Evolutionary conservation across 129 eudicot genomes (phyloP).

Genomic region (Saposhnikovia divaricata): DNA sequence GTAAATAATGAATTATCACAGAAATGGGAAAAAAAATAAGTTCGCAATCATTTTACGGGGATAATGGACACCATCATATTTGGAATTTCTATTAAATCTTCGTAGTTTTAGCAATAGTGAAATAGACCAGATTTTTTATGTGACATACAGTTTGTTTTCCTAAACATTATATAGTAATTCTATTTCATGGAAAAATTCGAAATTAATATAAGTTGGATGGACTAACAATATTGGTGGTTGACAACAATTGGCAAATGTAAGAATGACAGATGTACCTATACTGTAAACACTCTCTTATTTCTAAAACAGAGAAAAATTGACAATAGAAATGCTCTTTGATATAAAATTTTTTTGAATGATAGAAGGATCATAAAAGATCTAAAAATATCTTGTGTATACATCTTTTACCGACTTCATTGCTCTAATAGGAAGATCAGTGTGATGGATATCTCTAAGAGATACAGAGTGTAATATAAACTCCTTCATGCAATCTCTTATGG

Average conservation of each 20-base stretch:
- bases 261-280: not conserved
- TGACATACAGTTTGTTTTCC: not conserved
- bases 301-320: not conserved
- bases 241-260: not conserved
- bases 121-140: too few species aligned
- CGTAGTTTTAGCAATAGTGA: not conserved
- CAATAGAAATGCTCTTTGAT: not conserved
- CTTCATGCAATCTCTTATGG: slow-evolving; percentile 7
- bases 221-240: not conserved
- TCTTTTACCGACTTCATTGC: not conserved
- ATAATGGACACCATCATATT: not conserved
- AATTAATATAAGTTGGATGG: not conserved
- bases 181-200: not conserved
- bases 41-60: not conserved
- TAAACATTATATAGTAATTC: not conserved
- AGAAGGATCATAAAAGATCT: not conserved
- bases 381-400: not conserved
- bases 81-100: not conserved
- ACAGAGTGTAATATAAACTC: slow-evolving; percentile 2
- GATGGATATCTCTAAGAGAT: slow-evolving; percentile 10
- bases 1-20: not conserved
- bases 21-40: not conserved
- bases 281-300: not conserved
- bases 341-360: not conserved
- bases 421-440: slow-evolving; percentile 10